Percentiles rank a stretch among this genome's conserved stretches.
Evolutionary conservation across 2,329 filamentous ascomycete genomes (phyloP).

Genomic region (Claviceps humidiphila): DNA sequence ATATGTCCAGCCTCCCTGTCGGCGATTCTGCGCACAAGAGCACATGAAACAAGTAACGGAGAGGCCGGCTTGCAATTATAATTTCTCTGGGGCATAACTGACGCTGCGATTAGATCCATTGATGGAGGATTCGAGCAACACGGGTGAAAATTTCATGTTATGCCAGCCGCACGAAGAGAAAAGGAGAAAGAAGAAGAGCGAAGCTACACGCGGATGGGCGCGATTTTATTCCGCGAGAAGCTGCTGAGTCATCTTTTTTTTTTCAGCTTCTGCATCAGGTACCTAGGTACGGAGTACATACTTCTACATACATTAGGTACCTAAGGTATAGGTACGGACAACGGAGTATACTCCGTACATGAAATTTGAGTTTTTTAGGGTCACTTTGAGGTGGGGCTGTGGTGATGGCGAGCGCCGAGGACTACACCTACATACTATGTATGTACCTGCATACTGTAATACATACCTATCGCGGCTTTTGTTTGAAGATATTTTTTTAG

Average conservation of each 20-base stretch:
- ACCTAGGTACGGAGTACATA: too few species aligned
- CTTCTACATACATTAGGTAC: too few species aligned
- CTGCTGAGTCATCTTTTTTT: constrained; percentile 3
- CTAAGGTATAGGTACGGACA: too few species aligned
- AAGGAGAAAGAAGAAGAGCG: constrained; percentile 33
- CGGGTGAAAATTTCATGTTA: constrained; percentile 54
- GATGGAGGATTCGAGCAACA: constrained; percentile 60
- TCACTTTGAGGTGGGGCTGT: too few species aligned
- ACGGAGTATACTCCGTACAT: too few species aligned
- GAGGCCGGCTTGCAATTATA: constrained; percentile 62
- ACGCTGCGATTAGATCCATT: constrained; percentile 51
- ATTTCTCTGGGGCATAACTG: constrained; percentile 66
- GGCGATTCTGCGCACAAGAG: constrained; percentile 17
- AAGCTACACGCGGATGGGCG: constrained; percentile 10
- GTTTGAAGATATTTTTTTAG: too few species aligned
- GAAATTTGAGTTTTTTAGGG: too few species aligned
- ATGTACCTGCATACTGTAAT: too few species aligned
- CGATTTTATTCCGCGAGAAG: constrained; percentile 12
- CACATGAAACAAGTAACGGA: constrained; percentile 31
- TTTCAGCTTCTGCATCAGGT: not conserved
- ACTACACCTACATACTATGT: too few species aligned
- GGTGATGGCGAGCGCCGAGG: too few species aligned
- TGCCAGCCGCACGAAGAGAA: constrained; percentile 70
- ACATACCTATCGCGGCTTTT: too few species aligned
- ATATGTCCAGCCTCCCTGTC: constrained; percentile 8